These are phyloP conservation scores for Exsudoporus frostii DNA, from an alignment of 768 basidiomycete species.

Conservation along the genomic window DNA sequence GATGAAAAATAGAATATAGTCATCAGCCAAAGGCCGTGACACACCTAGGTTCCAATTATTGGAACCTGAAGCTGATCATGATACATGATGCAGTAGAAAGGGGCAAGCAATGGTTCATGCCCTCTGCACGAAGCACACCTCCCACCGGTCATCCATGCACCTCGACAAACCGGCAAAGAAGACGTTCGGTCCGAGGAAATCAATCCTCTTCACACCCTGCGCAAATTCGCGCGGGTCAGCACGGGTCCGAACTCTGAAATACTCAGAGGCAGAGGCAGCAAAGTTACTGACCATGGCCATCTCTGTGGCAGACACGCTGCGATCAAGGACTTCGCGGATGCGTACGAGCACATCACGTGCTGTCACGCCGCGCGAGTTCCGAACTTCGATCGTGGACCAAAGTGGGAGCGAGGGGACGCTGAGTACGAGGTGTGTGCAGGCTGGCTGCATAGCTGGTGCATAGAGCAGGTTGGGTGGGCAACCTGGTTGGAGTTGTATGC, in stretches of 20 bases:
- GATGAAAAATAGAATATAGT: conserved; percentile 17
- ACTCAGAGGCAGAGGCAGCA: conserved; percentile 24
- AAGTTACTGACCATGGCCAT: conserved; percentile 24
- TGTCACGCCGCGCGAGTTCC: conserved; percentile 26
- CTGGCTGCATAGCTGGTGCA: conserved; percentile 24
- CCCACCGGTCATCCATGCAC: conserved; percentile 29
- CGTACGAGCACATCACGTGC: conserved; percentile 27
- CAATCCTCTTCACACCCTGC: conserved; percentile 40
- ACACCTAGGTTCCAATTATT: conserved; percentile 9
- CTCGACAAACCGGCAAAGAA: conserved; percentile 31
- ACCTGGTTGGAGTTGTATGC: conserved; percentile 18
- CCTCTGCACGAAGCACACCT: conserved; percentile 22
- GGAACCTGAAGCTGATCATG: conserved; percentile 12
- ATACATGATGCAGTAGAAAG: conserved; percentile 1
- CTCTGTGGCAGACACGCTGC: conserved; percentile 24
- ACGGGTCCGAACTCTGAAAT: conserved; percentile 26
- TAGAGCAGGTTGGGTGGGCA: conserved; percentile 18
- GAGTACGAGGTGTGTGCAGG: conserved; percentile 14
- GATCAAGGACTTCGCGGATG: conserved; percentile 28
- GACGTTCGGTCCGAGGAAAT: conserved; percentile 34
- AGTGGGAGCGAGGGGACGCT: conserved; percentile 22
- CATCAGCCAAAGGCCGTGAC: background rate
- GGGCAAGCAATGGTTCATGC: conserved; percentile 8
- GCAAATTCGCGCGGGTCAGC: conserved; percentile 34
- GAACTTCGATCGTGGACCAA: conserved; percentile 31